These are phyloP conservation scores for Hygrophila difformis DNA, from an alignment of 257 asterid genomes.

Conservation along the genomic window DNA sequence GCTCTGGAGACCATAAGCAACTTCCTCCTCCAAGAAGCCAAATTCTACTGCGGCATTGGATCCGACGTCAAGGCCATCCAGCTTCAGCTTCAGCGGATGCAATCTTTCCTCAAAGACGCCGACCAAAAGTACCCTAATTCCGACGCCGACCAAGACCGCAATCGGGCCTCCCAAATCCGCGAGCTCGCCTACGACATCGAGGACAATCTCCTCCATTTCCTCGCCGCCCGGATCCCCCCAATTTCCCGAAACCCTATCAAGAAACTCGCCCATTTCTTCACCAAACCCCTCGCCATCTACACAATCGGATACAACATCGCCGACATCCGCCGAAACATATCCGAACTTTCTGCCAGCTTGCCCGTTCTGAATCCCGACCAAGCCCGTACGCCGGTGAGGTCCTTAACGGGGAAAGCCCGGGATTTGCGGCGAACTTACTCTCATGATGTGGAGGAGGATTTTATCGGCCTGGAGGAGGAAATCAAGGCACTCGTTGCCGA, in stretches of 20 bases:
- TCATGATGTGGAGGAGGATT: slow-evolving; percentile 29
- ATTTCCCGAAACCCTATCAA: slow-evolving; percentile 11
- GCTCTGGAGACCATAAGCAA: slow-evolving; percentile 17
- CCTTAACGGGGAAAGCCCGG: background rate
- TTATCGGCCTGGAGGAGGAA: slow-evolving; percentile 25
- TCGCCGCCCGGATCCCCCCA: slow-evolving; percentile 13
- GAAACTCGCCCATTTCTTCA: slow-evolving; percentile 9
- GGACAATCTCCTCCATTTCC: slow-evolving; percentile 25
- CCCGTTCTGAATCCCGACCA: slow-evolving; percentile 19
- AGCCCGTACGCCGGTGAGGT: background rate
- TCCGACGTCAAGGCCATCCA: slow-evolving; percentile 25
- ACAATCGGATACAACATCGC: slow-evolving; percentile 22
- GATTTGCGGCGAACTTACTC: slow-evolving; percentile 26
- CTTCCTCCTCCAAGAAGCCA: slow-evolving; percentile 20
- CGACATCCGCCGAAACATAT: slow-evolving; percentile 12
- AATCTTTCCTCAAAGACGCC: slow-evolving; percentile 28
- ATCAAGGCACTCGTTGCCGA: slow-evolving; percentile 16
- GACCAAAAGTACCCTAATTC: slow-evolving; percentile 24
- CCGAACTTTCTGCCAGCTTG: slow-evolving; percentile 16
- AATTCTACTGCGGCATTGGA: slow-evolving; percentile 18
- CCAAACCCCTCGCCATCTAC: slow-evolving; percentile 7
- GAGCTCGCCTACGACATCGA: slow-evolving; percentile 35
- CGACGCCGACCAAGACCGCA: slow-evolving; percentile 17
- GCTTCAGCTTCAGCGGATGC: slow-evolving; percentile 25
- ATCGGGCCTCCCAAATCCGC: slow-evolving; percentile 27